Evolutionary conservation across 768 basidiomycete genomes (phyloP).

Genomic region (Heimioporus sp.): DNA sequence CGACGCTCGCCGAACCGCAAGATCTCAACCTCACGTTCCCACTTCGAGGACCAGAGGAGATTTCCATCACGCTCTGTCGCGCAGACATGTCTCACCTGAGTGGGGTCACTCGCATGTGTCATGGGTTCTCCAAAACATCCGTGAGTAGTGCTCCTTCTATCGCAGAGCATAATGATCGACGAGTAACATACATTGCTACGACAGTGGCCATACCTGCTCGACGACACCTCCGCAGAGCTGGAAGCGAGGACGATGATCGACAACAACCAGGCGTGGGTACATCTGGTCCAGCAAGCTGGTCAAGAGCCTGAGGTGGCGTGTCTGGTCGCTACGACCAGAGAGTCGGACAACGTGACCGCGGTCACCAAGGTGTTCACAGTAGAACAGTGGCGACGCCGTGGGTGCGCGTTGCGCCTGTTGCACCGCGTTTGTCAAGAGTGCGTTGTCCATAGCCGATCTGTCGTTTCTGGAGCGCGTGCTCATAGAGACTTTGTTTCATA

Average conservation of each 20-base stretch:
- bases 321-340: constrained; percentile 67
- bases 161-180: too few relatives aligned
- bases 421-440: constrained; percentile 53
- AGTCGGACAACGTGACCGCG: constrained; percentile 50
- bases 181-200: background rate
- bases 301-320: constrained; percentile 48
- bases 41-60: constrained; percentile 3
- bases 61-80: constrained; percentile 29
- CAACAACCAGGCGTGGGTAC: constrained; percentile 57
- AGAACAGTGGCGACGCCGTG: constrained; percentile 44
- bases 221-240: constrained; percentile 35
- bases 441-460: constrained; percentile 17
- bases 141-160: constrained; percentile 37
- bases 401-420: constrained; percentile 61
- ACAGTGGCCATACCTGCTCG: constrained; percentile 58
- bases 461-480: background rate
- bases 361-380: constrained; percentile 72
- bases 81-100: constrained; percentile 32
- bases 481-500: background rate
- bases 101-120: constrained; percentile 45
- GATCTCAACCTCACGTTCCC: background rate
- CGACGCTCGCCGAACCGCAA: constrained; percentile 29
- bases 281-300: constrained; percentile 33
- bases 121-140: constrained; percentile 56
- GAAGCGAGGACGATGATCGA: constrained; percentile 54